Evolutionary conservation across 805 yeast species (phyloP).

Genomic region (Wickerhamiella kazuoi): DNA sequence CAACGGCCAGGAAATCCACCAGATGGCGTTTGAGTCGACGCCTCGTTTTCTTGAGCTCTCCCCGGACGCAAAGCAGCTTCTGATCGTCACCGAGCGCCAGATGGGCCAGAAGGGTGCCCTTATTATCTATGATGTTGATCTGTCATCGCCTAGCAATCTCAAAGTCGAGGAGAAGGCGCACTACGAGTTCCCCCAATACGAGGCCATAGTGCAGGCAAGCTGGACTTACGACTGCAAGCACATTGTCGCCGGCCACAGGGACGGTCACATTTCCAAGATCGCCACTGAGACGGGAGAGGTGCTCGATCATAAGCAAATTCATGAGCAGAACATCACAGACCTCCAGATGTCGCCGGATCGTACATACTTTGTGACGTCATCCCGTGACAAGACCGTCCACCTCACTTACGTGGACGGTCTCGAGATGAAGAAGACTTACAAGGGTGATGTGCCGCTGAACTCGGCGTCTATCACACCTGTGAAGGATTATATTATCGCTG

Average conservation of each 20-base stretch:
- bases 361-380: conserved; percentile 80
- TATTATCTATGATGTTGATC: conserved; percentile 43
- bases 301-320: conserved; percentile 40
- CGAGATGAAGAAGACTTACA: conserved; percentile 51
- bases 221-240: conserved; percentile 64
- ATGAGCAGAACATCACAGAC: conserved; percentile 64
- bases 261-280: conserved; percentile 69
- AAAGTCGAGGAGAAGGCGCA: conserved; percentile 33
- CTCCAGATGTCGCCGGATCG: conserved; percentile 75
- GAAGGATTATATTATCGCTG: conserved; percentile 80
- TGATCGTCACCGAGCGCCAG: conserved; percentile 75
- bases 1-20: conserved; percentile 57
- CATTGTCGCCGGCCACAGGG: conserved; percentile 74
- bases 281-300: conserved; percentile 61
- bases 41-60: conserved; percentile 78
- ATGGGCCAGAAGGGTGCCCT: conserved; percentile 79
- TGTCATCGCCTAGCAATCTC: conserved; percentile 28
- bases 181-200: conserved; percentile 5
- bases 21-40: conserved; percentile 68
- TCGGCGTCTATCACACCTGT: conserved; percentile 87
- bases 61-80: conserved; percentile 47
- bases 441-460: conserved; percentile 86
- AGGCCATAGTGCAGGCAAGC: conserved; percentile 49
- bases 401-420: conserved; percentile 65
- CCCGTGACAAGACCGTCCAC: conserved; percentile 76